Evolutionary conservation across 2,329 filamentous ascomycete species (phyloP).

Genomic region (Alternaria sp.): DNA sequence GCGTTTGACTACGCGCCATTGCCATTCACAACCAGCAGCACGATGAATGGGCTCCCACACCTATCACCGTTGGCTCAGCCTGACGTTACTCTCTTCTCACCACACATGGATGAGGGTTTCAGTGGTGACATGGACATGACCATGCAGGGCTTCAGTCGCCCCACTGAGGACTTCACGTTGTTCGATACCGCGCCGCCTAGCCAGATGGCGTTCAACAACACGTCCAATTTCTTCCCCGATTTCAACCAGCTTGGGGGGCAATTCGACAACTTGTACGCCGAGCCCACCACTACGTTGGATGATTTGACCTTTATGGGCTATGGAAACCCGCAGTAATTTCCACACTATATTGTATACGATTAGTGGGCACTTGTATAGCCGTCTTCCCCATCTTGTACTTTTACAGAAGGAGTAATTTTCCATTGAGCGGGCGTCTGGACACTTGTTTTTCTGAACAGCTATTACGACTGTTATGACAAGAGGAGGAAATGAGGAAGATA

Average conservation of each 20-base stretch:
- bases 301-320: constrained; percentile 39
- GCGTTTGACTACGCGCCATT: constrained; percentile 54
- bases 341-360: constrained; percentile 26
- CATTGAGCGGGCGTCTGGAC: constrained; percentile 25
- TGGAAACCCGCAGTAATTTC: constrained; percentile 33
- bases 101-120: constrained; percentile 71
- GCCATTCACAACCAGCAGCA: constrained; percentile 38
- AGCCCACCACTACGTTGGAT: constrained; percentile 43
- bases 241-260: constrained; percentile 53
- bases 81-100: constrained; percentile 74
- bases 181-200: constrained; percentile 52
- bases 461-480: constrained; percentile 25
- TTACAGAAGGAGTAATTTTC: constrained; percentile 12
- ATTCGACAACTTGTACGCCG: constrained; percentile 41
- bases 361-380: constrained; percentile 31
- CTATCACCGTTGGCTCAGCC: constrained; percentile 75
- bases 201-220: constrained; percentile 36
- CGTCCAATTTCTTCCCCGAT: constrained; percentile 51
- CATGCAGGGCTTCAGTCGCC: constrained; percentile 43
- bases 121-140: constrained; percentile 53
- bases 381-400: constrained; percentile 27
- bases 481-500: constrained; percentile 21
- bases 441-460: constrained; percentile 26
- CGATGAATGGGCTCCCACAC: constrained; percentile 54
- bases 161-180: constrained; percentile 69